Conservation (phyloP, 1,139 yeast species). For the Candida sp. region DNA sequence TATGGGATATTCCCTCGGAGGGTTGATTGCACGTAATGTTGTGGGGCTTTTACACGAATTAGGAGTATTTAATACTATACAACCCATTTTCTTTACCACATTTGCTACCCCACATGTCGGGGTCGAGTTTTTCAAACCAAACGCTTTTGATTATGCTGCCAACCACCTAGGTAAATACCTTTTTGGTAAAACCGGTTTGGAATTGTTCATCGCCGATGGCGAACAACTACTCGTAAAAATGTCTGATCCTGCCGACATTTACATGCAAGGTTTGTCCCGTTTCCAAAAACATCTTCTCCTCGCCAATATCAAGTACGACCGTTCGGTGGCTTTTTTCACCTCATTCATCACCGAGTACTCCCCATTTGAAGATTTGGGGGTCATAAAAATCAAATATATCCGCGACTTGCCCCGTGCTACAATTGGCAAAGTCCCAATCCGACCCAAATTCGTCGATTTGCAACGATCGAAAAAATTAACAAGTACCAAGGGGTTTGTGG, state of each 20-base stretch:
- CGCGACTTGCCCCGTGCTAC: conserved; percentile 30
- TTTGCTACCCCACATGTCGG: conserved; percentile 95
- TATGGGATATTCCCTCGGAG: conserved; percentile 45
- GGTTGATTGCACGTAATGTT: conserved; percentile 53
- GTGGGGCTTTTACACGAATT: conserved; percentile 61
- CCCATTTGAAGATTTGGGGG: conserved; percentile 45
- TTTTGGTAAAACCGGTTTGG: conserved; percentile 73
- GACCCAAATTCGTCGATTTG: conserved; percentile 59
- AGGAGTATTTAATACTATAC: conserved; percentile 54
- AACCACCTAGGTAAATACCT: conserved; percentile 60
- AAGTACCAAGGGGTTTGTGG: conserved; percentile 14
- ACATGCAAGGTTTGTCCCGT: conserved; percentile 48
- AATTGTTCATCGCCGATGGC: conserved; percentile 56
- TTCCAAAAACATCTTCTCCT: conserved; percentile 59
- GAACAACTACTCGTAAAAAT: conserved; percentile 46
- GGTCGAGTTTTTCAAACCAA: conserved; percentile 44
- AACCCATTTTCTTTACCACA: conserved; percentile 68
- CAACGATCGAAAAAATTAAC: conserved; percentile 19
- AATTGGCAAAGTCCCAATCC: conserved; percentile 30
- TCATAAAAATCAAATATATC: conserved; percentile 36
- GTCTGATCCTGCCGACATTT: conserved; percentile 53
- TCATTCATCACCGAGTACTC: conserved; percentile 48
- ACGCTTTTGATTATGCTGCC: conserved; percentile 42
- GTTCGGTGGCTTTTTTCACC: conserved; percentile 54
- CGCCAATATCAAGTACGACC: conserved; percentile 78